Evolutionary conservation across 2,329 filamentous ascomycete genomes (phyloP), one percentile per base, ranked within the genome.

Genomic region (Fusarium sp.): DNA sequence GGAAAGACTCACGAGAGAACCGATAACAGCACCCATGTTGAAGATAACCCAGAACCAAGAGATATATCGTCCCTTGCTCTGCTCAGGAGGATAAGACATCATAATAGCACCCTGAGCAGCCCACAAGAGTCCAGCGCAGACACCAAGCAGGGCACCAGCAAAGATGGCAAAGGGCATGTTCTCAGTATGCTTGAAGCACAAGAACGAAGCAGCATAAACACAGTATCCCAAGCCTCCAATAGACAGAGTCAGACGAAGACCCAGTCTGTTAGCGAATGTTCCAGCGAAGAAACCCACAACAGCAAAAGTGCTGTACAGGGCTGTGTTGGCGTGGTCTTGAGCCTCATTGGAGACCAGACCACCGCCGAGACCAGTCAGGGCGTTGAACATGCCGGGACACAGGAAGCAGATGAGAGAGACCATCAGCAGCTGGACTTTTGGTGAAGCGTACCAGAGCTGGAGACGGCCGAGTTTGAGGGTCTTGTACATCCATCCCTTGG

Each of bases 11-110:
- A 85, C 81, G 74, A 91, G 80, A 75, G 91, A 90, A 66, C 95
- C 95, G 78, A 98, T 93, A 65, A 97, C 94, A 74, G 90, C 94
- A 73, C 95, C 95, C 62, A 95, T 80, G 81, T 97, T 97, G 86
- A 97, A 98, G 75, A 98, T 97, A 78, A 94, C 90, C 95, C 95
- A 97, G 82, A 97, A 97, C 83, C 90, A 90, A 64, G 92, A 92
- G 78, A 97, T 97, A 79, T 94, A 97, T 63, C 91, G 90, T 44
- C 95, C 95, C 85, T 97, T 97, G 69, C 89, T 88, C 34, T 88
- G 80, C 81, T 97, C 95, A 20, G 87, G 84, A 3, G 94, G 94
- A 78, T 97, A 97, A 40, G 92, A 90, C 89, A 97, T 95, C 91
- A 95, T 95, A 76, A 95, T 93, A 62, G 92, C 90, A 63, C 93